phyloP scores from a whole-genome alignment of 768 basidiomycete genomes.

The Agrocybe pediades region DNA sequence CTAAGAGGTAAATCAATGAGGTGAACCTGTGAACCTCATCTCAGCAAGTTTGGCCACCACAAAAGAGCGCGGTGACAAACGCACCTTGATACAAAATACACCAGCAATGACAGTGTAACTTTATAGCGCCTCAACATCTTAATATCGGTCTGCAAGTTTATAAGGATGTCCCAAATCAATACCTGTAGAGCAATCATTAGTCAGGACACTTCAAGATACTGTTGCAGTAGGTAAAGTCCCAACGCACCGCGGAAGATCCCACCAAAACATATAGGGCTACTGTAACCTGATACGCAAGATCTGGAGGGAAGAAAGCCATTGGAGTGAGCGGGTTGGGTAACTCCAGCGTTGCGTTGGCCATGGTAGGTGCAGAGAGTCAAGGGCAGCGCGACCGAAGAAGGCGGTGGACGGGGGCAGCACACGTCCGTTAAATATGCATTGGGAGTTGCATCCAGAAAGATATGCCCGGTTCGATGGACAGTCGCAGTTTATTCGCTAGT shows the following conservation, averaged over 20 bases:
- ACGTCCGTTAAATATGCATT: no score
- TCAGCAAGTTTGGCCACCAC: background rate
- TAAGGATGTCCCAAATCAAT: conserved; percentile 13
- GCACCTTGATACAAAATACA: conserved; percentile 11
- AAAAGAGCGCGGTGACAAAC: background rate
- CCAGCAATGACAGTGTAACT: conserved; percentile 3
- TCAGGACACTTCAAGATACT: background rate
- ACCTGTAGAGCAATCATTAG: conserved; percentile 9
- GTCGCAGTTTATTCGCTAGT: no score
- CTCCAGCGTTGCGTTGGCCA: background rate
- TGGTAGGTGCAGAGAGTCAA: no score
- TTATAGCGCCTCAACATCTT: conserved; percentile 3
- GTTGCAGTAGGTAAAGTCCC: background rate
- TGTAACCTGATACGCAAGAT: background rate
- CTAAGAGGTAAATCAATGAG: background rate
- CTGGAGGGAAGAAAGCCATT: background rate
- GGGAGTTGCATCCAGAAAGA: no score
- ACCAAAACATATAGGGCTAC: background rate
- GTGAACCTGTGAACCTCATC: background rate
- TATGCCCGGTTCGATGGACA: no score
- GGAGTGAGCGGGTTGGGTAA: background rate
- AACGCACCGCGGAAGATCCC: background rate
- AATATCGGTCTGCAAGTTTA: conserved; percentile 4
- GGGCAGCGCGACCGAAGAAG: no score
- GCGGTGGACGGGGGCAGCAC: no score